Evolutionary conservation across 768 basidiomycete species (phyloP).

Genomic region (Mycena alexandri): DNA sequence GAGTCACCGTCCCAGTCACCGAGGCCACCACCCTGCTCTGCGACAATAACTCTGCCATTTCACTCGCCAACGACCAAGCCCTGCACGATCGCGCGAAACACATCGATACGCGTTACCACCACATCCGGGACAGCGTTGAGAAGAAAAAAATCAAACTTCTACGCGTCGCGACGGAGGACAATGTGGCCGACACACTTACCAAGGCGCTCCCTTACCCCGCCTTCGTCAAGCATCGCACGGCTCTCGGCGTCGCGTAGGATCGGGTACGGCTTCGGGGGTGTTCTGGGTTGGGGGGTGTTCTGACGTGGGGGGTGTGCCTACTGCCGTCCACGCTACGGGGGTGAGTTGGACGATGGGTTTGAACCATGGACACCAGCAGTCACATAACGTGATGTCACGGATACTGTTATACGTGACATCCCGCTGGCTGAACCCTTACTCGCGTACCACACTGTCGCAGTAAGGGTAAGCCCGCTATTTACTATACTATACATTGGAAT

Average conservation of each 20-base stretch:
- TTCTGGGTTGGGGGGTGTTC: background rate
- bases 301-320: background rate
- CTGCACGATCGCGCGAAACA: slow-evolving; percentile 46
- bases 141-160: slow-evolving; percentile 37
- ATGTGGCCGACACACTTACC: background rate
- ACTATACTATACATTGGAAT: too few relatives aligned
- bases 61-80: slow-evolving; percentile 38
- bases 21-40: slow-evolving; percentile 21
- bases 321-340: background rate
- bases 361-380: too few relatives aligned
- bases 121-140: slow-evolving; percentile 44
- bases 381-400: too few relatives aligned
- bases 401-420: too few relatives aligned
- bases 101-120: slow-evolving; percentile 48
- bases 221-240: background rate
- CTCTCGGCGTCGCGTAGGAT: background rate
- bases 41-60: slow-evolving; percentile 40
- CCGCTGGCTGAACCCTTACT: too few relatives aligned
- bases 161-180: slow-evolving; percentile 1
- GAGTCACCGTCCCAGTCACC: slow-evolving; percentile 21
- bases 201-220: background rate
- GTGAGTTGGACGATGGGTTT: too few relatives aligned
- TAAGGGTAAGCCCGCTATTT: too few relatives aligned
- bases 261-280: background rate
- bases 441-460: too few relatives aligned